Evolutionary conservation across 1,139 yeast species (phyloP).

Genomic region (Spencermartinsiella ligniputridi): DNA sequence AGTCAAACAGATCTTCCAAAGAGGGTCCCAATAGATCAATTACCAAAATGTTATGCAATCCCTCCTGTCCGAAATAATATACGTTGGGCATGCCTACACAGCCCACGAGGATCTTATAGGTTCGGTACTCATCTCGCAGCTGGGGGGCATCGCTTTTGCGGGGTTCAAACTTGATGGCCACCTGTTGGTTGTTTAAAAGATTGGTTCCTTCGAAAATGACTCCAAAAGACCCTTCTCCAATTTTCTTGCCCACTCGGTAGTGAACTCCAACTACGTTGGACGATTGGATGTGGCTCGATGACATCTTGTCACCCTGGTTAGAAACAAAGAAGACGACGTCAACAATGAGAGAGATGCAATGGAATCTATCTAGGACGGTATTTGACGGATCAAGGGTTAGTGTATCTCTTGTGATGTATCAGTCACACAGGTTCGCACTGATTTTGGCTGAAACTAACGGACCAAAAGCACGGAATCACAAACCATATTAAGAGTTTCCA

Average conservation of each 20-base stretch:
- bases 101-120: constrained; percentile 82
- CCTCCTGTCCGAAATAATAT: constrained; percentile 96
- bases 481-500: too few species aligned
- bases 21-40: constrained; percentile 95
- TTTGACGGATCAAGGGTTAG: too few species aligned
- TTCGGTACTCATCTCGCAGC: constrained; percentile 88
- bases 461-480: too few species aligned
- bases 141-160: constrained; percentile 98
- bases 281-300: constrained; percentile 33
- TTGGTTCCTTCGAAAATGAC: constrained; percentile 94
- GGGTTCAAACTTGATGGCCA: constrained; percentile 73
- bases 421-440: too few species aligned
- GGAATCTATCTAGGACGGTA: too few species aligned
- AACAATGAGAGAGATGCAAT: too few species aligned
- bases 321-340: too few species aligned
- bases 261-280: constrained; percentile 63
- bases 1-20: constrained; percentile 90
- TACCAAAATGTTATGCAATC: constrained; percentile 87
- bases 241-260: constrained; percentile 92
- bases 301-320: constrained; percentile 15
- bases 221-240: constrained; percentile 98
- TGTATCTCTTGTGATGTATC: too few species aligned
- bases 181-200: constrained; percentile 76
- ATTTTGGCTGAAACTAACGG: too few species aligned
- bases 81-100: constrained; percentile 88